Percentiles rank a stretch among this genome's conserved stretches.
These are phyloP conservation scores for Solanum virginianum DNA, from an alignment of 257 asterid genomes.

Conservation along the genomic window DNA sequence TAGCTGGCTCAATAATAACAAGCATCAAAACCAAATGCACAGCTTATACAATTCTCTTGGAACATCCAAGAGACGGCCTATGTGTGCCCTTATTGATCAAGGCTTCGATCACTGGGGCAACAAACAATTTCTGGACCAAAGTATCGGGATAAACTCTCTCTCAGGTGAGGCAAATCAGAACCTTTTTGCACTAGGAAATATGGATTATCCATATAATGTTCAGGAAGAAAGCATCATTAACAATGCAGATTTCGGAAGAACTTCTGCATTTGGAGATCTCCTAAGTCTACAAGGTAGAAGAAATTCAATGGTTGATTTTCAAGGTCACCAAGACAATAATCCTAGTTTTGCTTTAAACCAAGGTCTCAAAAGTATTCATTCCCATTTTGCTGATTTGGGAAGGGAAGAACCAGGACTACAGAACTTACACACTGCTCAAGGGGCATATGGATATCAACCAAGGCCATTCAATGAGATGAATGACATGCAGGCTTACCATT, in stretches of 20 bases:
- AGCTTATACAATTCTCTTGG: background rate
- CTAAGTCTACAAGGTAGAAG: background rate
- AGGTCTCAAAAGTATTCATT: background rate
- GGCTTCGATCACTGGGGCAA: conserved; percentile 6
- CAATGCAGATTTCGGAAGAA: background rate
- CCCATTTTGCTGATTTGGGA: background rate
- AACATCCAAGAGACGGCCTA: conserved; percentile 1
- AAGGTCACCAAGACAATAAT: background rate
- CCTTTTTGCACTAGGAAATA: background rate
- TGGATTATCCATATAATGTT: background rate
- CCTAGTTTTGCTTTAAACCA: background rate
- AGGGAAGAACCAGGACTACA: conserved; percentile 6
- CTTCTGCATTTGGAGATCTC: background rate
- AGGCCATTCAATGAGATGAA: conserved; percentile 8
- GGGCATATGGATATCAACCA: conserved; percentile 6
- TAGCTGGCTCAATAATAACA: conserved; percentile 5
- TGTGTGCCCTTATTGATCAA: background rate
- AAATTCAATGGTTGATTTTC: conserved; percentile 2
- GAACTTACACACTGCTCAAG: conserved; percentile 2
- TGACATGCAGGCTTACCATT: conserved; percentile 15
- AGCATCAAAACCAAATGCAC: conserved; percentile 8
- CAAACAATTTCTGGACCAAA: conserved; percentile 5
- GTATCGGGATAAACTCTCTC: background rate
- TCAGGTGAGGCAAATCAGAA: background rate
- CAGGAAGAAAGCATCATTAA: conserved; percentile 11